Percentiles rank a stretch among this genome's conserved stretches.
Conservation (phyloP, 2,329 filamentous ascomycete species). For the Colletotrichum acutatum region DNA sequence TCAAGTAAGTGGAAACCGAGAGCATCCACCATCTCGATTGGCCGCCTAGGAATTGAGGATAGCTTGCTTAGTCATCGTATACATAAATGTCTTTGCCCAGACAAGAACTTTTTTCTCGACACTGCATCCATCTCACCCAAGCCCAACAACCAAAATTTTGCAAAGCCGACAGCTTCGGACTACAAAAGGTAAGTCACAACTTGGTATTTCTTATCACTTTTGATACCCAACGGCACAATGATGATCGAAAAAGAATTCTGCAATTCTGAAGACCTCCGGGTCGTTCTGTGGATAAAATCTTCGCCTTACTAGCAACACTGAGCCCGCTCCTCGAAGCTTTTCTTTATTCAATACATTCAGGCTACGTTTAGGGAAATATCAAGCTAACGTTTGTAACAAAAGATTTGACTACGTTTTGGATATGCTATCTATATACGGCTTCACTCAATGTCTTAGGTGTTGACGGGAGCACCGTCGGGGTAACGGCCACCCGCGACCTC, state of each 20-base stretch:
- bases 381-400: slow-evolving; percentile 1
- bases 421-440: background rate
- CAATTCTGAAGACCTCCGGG: slow-evolving; percentile 55
- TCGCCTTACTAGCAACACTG: slow-evolving; percentile 35
- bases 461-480: slow-evolving; percentile 45
- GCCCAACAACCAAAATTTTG: slow-evolving; percentile 6
- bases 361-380: background rate
- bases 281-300: slow-evolving; percentile 46
- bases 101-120: slow-evolving; percentile 1
- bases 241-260: slow-evolving; percentile 56
- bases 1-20: background rate
- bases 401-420: background rate
- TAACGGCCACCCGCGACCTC: slow-evolving; percentile 62
- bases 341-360: background rate
- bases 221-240: slow-evolving; percentile 33
- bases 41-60: background rate
- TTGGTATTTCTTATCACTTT: slow-evolving; percentile 46
- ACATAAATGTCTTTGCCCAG: slow-evolving; percentile 11
- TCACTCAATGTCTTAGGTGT: slow-evolving; percentile 46
- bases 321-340: background rate
- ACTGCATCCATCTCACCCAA: background rate
- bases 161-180: background rate
- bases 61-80: slow-evolving; percentile 20
- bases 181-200: slow-evolving; percentile 25
- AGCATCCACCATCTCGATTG: background rate